Evolutionary conservation across 2,329 filamentous ascomycete species (phyloP).

Genomic region (Claviceps pazoutovae): DNA sequence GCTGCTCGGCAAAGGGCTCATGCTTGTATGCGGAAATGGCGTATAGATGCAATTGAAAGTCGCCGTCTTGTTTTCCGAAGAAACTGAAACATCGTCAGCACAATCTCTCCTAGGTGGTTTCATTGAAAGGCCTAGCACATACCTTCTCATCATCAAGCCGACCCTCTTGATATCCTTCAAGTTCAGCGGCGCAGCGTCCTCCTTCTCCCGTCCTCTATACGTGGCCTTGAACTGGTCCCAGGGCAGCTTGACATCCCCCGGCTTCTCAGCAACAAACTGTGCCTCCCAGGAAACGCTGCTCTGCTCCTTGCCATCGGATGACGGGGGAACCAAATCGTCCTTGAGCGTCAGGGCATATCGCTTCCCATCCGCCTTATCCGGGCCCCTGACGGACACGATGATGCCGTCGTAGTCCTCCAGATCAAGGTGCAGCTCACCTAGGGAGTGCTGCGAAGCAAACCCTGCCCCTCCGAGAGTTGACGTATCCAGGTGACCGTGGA

Average conservation of each 20-base stretch:
- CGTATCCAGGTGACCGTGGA: constrained; percentile 59
- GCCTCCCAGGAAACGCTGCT: constrained; percentile 62
- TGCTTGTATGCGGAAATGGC: constrained; percentile 16
- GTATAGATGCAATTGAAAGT: constrained; percentile 32
- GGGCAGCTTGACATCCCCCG: constrained; percentile 36
- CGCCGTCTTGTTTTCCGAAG: constrained; percentile 59
- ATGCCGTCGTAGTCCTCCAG: constrained; percentile 50
- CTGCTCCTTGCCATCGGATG: constrained; percentile 54
- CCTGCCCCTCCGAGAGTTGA: constrained; percentile 64
- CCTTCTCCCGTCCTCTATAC: constrained; percentile 54
- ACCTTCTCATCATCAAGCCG: constrained; percentile 74
- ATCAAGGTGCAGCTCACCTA: constrained; percentile 46
- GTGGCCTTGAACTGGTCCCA: constrained; percentile 57
- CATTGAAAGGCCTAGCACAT: constrained; percentile 9
- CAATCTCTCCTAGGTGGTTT: too few relatives aligned
- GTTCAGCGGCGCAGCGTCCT: constrained; percentile 46
- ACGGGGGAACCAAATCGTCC: constrained; percentile 45
- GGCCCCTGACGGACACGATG: constrained; percentile 30
- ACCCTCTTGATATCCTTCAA: constrained; percentile 48
- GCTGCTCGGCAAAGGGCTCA: constrained; percentile 1
- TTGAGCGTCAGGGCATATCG: constrained; percentile 64
- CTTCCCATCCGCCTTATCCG: constrained; percentile 41
- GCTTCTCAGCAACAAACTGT: constrained; percentile 37
- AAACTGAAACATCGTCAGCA: constrained; percentile 35
- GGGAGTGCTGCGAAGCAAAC: constrained; percentile 66